These are phyloP conservation scores for Aphanoascus verrucosus DNA, from an alignment of 2,329 filamentous ascomycete species.

Conservation along the genomic window DNA sequence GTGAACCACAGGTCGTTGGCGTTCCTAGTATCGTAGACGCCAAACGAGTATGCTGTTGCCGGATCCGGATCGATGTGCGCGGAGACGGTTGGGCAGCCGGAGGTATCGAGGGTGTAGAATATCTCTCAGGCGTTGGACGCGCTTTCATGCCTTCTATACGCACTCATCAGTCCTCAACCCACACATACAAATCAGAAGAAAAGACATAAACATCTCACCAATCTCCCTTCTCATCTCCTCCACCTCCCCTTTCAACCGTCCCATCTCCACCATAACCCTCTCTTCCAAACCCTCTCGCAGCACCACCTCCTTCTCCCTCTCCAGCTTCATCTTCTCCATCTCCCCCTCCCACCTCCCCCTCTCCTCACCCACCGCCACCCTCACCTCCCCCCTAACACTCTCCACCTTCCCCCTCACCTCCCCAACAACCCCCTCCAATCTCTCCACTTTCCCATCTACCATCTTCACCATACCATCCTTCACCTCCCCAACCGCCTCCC, in stretches of 20 bases:
- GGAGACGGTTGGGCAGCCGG: conserved; percentile 4
- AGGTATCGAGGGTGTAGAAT: not conserved
- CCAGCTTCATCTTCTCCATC: not conserved
- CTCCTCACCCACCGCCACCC: not conserved
- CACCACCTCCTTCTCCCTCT: too few relatives aligned
- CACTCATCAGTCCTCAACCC: not conserved
- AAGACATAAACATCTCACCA: not conserved
- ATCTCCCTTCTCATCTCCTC: conserved; percentile 8
- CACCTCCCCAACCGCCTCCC: conserved; percentile 2
- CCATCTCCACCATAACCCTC: conserved; percentile 1
- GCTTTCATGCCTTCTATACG: not conserved
- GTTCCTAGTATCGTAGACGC: conserved; percentile 13
- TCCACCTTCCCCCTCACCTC: conserved; percentile 7
- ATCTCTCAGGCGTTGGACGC: not conserved
- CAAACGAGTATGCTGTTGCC: not conserved
- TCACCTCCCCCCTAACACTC: conserved; percentile 1
- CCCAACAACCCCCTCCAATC: not conserved
- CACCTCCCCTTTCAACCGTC: conserved; percentile 6
- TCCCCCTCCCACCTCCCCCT: not conserved
- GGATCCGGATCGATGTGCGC: not conserved
- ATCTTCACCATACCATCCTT: not conserved
- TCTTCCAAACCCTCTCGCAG: conserved; percentile 4
- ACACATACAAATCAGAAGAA: not conserved
- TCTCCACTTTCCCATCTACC: not conserved
- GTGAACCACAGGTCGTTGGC: conserved; percentile 6